A percentile compares a stretch with the other conserved stretches of the same genome.
phyloP scores from a whole-genome alignment of 2,329 filamentous ascomycete species.

The Conoideocrella luteorostrata region DNA sequence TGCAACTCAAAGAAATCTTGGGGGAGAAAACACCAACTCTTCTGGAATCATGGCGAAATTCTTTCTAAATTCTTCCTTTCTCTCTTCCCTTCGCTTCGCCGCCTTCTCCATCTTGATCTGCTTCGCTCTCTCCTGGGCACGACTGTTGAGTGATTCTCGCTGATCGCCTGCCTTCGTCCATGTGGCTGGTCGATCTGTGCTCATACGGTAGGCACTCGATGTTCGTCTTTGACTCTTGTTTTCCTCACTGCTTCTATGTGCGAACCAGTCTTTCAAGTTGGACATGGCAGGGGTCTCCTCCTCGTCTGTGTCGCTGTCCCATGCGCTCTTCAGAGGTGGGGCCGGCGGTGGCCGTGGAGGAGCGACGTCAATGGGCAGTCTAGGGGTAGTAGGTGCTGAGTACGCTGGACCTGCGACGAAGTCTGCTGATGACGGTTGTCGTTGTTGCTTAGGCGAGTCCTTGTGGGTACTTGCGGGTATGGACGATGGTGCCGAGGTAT shows the following conservation, averaged over 20 bases:
- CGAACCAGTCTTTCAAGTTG: conserved; percentile 12
- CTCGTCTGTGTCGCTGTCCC: conserved; percentile 26
- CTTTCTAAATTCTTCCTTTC: not conserved
- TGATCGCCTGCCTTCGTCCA: conserved; percentile 18
- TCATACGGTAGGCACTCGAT: conserved; percentile 7
- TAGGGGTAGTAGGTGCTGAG: not conserved
- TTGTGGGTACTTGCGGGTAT: not conserved
- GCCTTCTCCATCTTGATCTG: conserved; percentile 6
- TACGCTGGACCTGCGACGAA: conserved; percentile 1
- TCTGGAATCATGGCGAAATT: conserved; percentile 1
- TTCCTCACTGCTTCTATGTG: conserved; percentile 5
- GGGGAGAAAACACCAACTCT: not conserved
- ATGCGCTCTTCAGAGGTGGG: conserved; percentile 20
- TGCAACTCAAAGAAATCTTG: not conserved
- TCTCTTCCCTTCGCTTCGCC: conserved; percentile 5
- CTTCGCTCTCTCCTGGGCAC: conserved; percentile 3
- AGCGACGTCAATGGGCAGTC: not conserved
- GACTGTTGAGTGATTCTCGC: conserved; percentile 8
- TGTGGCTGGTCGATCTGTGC: conserved; percentile 12
- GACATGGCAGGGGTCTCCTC: conserved; percentile 14
- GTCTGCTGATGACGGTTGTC: not conserved
- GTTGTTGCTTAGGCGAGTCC: not conserved
- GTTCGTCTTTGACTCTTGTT: conserved; percentile 2
- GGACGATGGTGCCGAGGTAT: conserved; percentile 1
- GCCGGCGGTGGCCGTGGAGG: conserved; percentile 9